These are phyloP conservation scores for Nakaseomyces uthaithaninus DNA, from an alignment of 1,139 yeast genomes.

Conservation along the genomic window DNA sequence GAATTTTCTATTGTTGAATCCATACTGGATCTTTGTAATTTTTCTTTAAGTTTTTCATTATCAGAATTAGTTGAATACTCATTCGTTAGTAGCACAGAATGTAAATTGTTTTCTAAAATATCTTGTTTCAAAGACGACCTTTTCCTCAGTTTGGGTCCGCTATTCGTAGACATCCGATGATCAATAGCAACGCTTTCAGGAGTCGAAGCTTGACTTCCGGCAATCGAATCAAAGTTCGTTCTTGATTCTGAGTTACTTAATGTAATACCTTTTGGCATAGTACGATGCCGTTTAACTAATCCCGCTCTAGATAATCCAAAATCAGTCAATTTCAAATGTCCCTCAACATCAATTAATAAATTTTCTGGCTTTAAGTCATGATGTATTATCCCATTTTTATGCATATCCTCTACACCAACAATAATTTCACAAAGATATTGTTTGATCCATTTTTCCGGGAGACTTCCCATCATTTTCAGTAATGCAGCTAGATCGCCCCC, in stretches of 20 bases:
- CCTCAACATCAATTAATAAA: conserved; percentile 70
- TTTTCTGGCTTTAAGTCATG: conserved; percentile 95
- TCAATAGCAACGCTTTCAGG: conserved; percentile 6
- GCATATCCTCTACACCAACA: conserved; percentile 84
- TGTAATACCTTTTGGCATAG: conserved; percentile 17
- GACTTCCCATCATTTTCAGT: conserved; percentile 67
- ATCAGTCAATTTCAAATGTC: conserved; percentile 89
- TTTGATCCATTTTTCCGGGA: conserved; percentile 82
- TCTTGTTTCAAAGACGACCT: neutral
- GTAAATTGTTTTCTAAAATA: neutral
- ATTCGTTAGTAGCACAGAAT: neutral
- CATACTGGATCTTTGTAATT: conserved; percentile 1
- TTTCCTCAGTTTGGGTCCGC: neutral
- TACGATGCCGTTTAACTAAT: conserved; percentile 66
- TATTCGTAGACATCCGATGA: neutral
- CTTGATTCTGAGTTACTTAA: conserved; percentile 5
- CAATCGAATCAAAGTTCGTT: conserved; percentile 8
- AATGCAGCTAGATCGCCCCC: conserved; percentile 96
- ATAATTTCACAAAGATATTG: conserved; percentile 85
- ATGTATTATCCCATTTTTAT: conserved; percentile 81
- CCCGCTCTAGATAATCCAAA: conserved; percentile 93
- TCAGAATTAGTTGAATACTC: neutral
- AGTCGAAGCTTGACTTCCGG: conserved; percentile 10
- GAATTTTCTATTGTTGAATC: neutral
- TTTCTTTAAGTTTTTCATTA: conserved; percentile 1